These are phyloP conservation scores for Picea abies DNA, from an alignment of 83 land plant species.

Conservation along the genomic window DNA sequence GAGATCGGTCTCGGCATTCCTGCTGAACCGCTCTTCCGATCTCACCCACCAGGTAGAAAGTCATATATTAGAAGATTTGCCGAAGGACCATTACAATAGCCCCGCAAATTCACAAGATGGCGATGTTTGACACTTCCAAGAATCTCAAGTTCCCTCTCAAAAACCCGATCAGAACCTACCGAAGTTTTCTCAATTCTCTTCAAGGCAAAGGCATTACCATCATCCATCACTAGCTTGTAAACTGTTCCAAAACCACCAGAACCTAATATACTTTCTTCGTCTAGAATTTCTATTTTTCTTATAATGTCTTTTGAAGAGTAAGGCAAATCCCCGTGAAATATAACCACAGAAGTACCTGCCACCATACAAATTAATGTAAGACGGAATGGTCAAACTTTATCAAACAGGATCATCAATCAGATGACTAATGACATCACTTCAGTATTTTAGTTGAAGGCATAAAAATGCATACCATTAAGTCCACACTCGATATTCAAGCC, in stretches of 20 bases:
- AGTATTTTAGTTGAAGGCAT: neutral
- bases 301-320: conserved; percentile 88
- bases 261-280: conserved; percentile 82
- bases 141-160: conserved; percentile 92
- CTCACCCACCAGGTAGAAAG: conserved; percentile 79
- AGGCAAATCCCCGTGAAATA: conserved; percentile 96
- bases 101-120: conserved; percentile 78
- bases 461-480: neutral
- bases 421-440: neutral
- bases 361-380: conserved; percentile 5
- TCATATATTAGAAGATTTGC: conserved; percentile 86
- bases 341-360: conserved; percentile 81
- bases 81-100: conserved; percentile 82
- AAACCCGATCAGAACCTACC: conserved; percentile 74
- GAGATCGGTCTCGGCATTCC: too few relatives aligned
- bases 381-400: neutral
- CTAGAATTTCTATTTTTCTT: conserved; percentile 73
- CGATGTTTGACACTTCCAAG: conserved; percentile 90
- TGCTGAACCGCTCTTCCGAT: too few relatives aligned
- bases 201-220: conserved; percentile 90
- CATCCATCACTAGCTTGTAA: conserved; percentile 96
- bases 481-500: neutral
- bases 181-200: conserved; percentile 74
- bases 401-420: neutral
- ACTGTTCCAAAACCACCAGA: conserved; percentile 99